Evolutionary conservation across 306 rosid genomes (phyloP), one percentile per base, ranked within the genome.

Genomic region (Inga leiocalycina): DNA sequence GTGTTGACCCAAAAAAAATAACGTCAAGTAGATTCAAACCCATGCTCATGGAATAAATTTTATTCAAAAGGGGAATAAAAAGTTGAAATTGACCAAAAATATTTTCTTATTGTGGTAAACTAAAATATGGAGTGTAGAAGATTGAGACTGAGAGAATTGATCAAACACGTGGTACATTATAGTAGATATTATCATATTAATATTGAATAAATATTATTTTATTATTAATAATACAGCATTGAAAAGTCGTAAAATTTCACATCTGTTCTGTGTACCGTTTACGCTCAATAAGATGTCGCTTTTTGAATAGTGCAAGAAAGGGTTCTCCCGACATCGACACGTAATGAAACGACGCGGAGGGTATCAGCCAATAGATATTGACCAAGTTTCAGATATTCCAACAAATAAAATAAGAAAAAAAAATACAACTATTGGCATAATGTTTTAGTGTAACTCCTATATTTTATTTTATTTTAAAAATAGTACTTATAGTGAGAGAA

Each of bases 101-200:
- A 20, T 24, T 61, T 37, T 34, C 6, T 32, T 19, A 56, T 56
- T 7, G 27, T 19, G 19, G 62, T 6, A 2, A 20, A 19, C 62
- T 41, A 76, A 76, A 80, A 79, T 64, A 17, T 54, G 17, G 67
- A 69, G 10, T 4, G 51, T 10, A 10, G 34, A 70, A 70, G 74
- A 82, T 30, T 75, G 75, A 20, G 78, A 78, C 66, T 44, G 1
- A 27, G 74, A 59, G 65, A 77, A 2, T 8, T 20, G 84, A 74
- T 74, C 57, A 57, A 78, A 84, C 88, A 87, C 86, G 84, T 87
- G 90, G 84, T 37, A 9, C 44, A 17, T 49, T 49, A 4, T 68
- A 56, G 51, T 54, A 48, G 12, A 24, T 22, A 75, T 71, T 39
- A 52, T 37, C 41, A 37, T 37, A 9, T 59, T 9, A 59, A 6